Evolutionary conservation across 352 stramenopile species (phyloP).

Genomic region (Pythium oligandrum): DNA sequence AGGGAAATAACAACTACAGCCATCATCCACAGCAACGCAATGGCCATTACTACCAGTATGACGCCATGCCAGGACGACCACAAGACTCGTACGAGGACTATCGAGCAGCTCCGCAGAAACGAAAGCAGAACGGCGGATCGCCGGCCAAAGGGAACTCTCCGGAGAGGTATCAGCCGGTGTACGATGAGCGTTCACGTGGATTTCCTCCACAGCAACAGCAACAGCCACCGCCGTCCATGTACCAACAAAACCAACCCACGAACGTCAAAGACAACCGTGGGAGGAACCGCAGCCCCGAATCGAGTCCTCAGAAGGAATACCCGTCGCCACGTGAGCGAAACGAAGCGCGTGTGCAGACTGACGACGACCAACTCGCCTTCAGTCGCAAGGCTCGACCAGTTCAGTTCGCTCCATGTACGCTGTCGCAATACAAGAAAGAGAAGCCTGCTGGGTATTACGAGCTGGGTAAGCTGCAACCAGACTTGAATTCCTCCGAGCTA

Average conservation of each 20-base stretch:
- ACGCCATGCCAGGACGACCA: conserved; percentile 25
- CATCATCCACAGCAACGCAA: conserved; percentile 9
- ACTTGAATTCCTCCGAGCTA: conserved; percentile 77
- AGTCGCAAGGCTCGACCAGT: conserved; percentile 65
- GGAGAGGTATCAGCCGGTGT: conserved; percentile 10
- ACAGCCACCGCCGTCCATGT: too few relatives aligned
- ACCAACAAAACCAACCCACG: conserved; percentile 1
- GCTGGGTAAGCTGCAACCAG: conserved; percentile 83
- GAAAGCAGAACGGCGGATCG: conserved; percentile 4
- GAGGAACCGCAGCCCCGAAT: conserved; percentile 17
- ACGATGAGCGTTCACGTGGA: conserved; percentile 4
- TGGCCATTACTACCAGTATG: conserved; percentile 20
- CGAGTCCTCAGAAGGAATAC: conserved; percentile 20
- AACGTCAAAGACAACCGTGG: conserved; percentile 3
- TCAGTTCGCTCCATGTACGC: conserved; percentile 80
- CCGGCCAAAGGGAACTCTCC: conserved; percentile 14
- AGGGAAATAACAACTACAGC: conserved; percentile 27
- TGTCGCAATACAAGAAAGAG: conserved; percentile 86
- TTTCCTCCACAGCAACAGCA: conserved; percentile 2
- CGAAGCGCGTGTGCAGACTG: conserved; percentile 44
- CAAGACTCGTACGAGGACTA: conserved; percentile 23
- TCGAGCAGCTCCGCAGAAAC: conserved; percentile 12
- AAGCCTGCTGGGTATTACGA: conserved; percentile 84
- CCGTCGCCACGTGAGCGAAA: conserved; percentile 54
- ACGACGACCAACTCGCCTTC: conserved; percentile 74